Base-by-base conservation (phyloP, 1,284 basidiomycete species). In the Stygiomarasmius scandens region DNA sequence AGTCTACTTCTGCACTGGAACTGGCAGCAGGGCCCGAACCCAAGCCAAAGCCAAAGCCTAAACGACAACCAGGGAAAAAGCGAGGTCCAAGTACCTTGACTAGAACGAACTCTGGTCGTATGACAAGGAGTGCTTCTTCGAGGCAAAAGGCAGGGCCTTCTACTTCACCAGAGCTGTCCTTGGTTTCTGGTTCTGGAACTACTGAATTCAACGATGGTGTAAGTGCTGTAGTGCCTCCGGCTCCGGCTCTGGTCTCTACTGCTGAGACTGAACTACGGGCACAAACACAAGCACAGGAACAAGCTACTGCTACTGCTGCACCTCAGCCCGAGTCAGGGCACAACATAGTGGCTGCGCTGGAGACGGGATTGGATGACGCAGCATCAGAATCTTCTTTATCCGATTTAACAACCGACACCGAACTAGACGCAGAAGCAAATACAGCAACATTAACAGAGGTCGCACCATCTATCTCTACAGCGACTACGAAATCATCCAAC, bases 111-210 rank as follows among this genome's bases (percentile, higher is more conserved):
- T n/a, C n/a, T n/a, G n/a, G 47, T 59, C 71, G 73, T 34, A 64
- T 72, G 20, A 74, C 74, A 10, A 67, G 73, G 47, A 74, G 73
- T 54, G 55, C 54, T 2, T 63, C 68, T 14, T 70, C 66, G 6
- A 68, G 60, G 49, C 61, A 61, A 51, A 67, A 66, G 46, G 8
- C 47, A 63, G 64, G 27, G 56, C 34, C 55, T 5, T 48, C 29
- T 29, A 11, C 29, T 27, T 20, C 10, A 8, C 1, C 29, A 19
- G 29, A 47, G 44, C 11, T n/a, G 5, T 19, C 19, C 22, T 46
- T 20, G 25, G 34, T 9, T 29, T 10, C 22, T 24, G 1, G 8
- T 10, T 4, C 12, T 25, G n/a, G n/a, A n/a, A n/a, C n/a, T n/a
- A n/a, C n/a, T n/a, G n/a, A n/a, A n/a, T 24, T 24, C 0, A 53